Evolutionary conservation across 345 rosid species (phyloP).

Genomic region (Eucalyptus guilfoylei): DNA sequence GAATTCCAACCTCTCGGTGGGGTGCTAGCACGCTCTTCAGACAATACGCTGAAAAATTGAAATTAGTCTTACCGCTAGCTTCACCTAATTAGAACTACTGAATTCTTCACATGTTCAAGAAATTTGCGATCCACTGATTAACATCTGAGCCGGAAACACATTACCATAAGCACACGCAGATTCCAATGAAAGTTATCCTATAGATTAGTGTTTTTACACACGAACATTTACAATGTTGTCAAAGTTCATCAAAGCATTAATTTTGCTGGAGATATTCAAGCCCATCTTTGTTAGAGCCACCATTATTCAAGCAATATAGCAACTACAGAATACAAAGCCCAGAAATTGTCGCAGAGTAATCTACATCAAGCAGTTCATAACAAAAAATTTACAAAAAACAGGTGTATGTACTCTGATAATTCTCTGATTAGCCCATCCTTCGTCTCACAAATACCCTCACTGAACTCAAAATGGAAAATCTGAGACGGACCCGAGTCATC

Average conservation of each 20-base stretch:
- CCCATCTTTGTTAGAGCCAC: background rate
- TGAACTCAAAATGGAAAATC: background rate
- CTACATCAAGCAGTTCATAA: background rate
- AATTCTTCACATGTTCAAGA: background rate
- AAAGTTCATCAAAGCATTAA: background rate
- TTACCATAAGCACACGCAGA: background rate
- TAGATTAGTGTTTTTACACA: background rate
- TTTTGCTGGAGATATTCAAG: background rate
- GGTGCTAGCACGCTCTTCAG: background rate
- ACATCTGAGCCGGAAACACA: background rate
- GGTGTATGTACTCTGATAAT: background rate
- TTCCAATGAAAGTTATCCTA: background rate
- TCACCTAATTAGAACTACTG: background rate
- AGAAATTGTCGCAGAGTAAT: background rate
- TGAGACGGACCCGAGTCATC: background rate
- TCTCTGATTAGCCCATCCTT: background rate
- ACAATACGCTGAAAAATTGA: background rate
- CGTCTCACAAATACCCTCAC: background rate
- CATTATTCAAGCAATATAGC: background rate
- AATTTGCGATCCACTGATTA: background rate
- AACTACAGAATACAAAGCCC: too few relatives aligned
- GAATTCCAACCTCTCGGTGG: slow-evolving; percentile 99
- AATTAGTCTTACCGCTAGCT: background rate
- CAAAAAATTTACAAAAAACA: background rate
- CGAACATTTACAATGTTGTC: background rate